Conservation (phyloP, 805 yeast species). For the Suhomyces vadensis region DNA sequence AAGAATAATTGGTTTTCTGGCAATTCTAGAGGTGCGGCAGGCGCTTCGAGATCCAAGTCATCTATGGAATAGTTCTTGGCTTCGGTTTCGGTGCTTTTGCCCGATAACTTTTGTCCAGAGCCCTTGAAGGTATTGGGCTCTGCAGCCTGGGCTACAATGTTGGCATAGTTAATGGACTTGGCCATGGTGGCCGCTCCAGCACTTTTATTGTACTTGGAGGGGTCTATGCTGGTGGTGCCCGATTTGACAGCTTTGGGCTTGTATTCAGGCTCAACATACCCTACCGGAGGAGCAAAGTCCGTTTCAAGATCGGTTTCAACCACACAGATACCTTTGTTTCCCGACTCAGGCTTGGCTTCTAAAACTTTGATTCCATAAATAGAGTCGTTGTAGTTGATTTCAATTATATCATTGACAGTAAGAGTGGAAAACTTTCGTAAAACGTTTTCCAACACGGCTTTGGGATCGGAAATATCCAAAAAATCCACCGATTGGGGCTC, state of each 20-base stretch:
- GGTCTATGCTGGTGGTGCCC: slow-evolving; percentile 33
- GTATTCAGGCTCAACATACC: slow-evolving; percentile 88
- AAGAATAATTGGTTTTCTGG: slow-evolving; percentile 89
- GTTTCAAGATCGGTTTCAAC: slow-evolving; percentile 96
- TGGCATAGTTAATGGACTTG: slow-evolving; percentile 62
- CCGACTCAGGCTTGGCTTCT: slow-evolving; percentile 79
- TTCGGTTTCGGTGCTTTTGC: slow-evolving; percentile 40
- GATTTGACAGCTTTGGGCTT: slow-evolving; percentile 43
- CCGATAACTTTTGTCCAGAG: slow-evolving; percentile 70
- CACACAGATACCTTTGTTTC: slow-evolving; percentile 76
- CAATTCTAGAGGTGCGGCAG: slow-evolving; percentile 69
- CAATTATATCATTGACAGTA: slow-evolving; percentile 81
- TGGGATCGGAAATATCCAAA: slow-evolving; percentile 90
- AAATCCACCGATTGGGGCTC: slow-evolving; percentile 96
- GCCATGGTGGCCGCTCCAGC: slow-evolving; percentile 76
- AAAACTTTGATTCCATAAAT: slow-evolving; percentile 77
- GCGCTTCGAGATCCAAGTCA: slow-evolving; percentile 54
- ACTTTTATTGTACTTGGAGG: slow-evolving; percentile 35
- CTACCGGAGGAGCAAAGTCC: slow-evolving; percentile 98
- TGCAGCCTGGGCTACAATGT: slow-evolving; percentile 48
- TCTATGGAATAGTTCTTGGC: slow-evolving; percentile 35
- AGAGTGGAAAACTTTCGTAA: slow-evolving; percentile 86
- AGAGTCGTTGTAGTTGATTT: slow-evolving; percentile 78
- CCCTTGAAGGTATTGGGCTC: slow-evolving; percentile 49
- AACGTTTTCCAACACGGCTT: slow-evolving; percentile 93